A percentile compares a stretch with the other conserved stretches of the same genome.
phyloP scores from a whole-genome alignment of 495 filamentous ascomycete genomes.

The Aspergillus avenaceus region DNA sequence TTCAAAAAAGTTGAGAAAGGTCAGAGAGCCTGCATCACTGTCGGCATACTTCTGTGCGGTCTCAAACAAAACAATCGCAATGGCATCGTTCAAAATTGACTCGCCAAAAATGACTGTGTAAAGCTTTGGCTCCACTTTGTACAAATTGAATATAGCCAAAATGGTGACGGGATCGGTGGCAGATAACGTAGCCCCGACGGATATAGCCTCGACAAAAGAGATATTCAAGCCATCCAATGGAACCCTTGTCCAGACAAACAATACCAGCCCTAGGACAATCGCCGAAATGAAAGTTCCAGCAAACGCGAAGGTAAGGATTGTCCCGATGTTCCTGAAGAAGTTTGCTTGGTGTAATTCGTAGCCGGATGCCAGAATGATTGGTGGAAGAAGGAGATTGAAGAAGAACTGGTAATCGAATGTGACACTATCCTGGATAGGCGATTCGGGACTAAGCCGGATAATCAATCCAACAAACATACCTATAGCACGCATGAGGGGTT shows the following conservation, averaged over 20 bases:
- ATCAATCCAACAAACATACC: conserved; percentile 95
- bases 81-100: conserved; percentile 95
- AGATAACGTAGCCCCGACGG: conserved; percentile 90
- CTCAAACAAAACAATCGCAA: conserved; percentile 97
- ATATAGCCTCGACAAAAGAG: conserved; percentile 89
- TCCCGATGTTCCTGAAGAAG: conserved; percentile 97
- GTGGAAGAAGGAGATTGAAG: conserved; percentile 95
- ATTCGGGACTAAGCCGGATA: conserved; percentile 71
- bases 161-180: conserved; percentile 98
- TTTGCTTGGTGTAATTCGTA: conserved; percentile 98
- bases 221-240: conserved; percentile 81
- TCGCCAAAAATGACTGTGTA: conserved; percentile 99
- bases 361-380: conserved; percentile 94
- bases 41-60: conserved; percentile 84
- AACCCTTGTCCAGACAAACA: conserved; percentile 85
- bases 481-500: conserved; percentile 28
- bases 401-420: conserved; percentile 99
- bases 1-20: conserved; percentile 75
- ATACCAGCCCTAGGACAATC: conserved; percentile 79
- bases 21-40: conserved; percentile 57
- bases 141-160: conserved; percentile 96
- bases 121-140: conserved; percentile 97
- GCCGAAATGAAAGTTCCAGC: conserved; percentile 97
- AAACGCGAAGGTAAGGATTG: conserved; percentile 97
- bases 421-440: conserved; percentile 80